Evolutionary conservation across 2,329 filamentous ascomycete genomes (phyloP), one percentile per base, ranked within the genome.

Genomic region (Verticillium tricorpus): DNA sequence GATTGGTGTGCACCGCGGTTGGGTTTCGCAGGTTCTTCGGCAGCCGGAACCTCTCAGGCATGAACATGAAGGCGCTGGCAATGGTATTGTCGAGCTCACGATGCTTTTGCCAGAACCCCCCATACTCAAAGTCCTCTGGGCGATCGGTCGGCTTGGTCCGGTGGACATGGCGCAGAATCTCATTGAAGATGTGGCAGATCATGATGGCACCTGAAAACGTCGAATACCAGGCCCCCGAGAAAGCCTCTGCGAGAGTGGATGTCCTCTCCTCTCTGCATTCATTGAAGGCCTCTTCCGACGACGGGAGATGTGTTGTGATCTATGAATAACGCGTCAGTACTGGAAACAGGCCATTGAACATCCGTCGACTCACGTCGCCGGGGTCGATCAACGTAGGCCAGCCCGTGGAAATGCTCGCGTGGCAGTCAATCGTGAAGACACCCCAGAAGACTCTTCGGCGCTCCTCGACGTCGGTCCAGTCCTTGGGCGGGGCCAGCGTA

Each of bases 381-480:
- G 91, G 84, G 65, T 96, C 88, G 52, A 97, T 87, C 31, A 88
- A 78, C 78, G 91, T 89, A 0, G 93, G 92, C 93, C 93, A 97
- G 2, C 93, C 93, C 4, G 93, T 96, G 14, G 92, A 92, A 59
- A 96, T 91, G 69, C 90, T 92, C 2, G 91, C 89, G 75, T 96
- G 96, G 31, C 91, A 85, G 72, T 97, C 93, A 52, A 91, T 83
- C 67, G 88, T 90, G 69, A 94, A 97, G 0, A 88, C 84, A 66
- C 89, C 85, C 94, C 94, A 97, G 68, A 97, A 96, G 0, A 90
- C 88, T 66, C 94, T 83, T 62, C 94, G 84, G 59, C 93, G 83
- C 74, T 98, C 93, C 63, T 84, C 81, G 22, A 80, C 66, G 64
- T 97, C 94, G 1, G 85, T 87, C 92, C 92, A 96, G 69, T 92